Base-by-base conservation (phyloP, 148 eudicot species). In the Drosera capensis region DNA sequence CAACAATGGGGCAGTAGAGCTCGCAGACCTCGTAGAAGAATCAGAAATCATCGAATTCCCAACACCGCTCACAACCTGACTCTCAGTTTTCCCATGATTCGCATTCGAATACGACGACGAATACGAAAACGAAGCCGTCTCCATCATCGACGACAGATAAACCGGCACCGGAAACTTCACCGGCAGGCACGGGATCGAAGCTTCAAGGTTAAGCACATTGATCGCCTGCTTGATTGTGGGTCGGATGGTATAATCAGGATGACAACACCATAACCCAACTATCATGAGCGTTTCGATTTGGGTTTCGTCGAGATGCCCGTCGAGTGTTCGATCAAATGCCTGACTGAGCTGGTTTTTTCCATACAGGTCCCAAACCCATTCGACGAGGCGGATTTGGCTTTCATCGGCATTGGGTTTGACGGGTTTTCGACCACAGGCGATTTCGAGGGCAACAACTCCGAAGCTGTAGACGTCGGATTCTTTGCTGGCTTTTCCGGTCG, bases 341-440 rank as follows among this genome's bases (percentile, higher is more conserved):
- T 43, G 26, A 11, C 1, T 13, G 28, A 43, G 23, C 26, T 20
- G 47, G 15, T 28, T 28, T 22, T 43, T 20, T 13, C 47, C 47
- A 22, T 43, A 43, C n/a, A 43, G 47, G 25, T 43, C 47, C 47
- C 47, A 43, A 23, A 43, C 47, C 47, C 47, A 43, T 28, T 43
- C 47, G n/a, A 43, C 47, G 21, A 43, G n/a, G 12, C 25, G 2
- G 3, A 43, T 28, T 22, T 43, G 9, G 14, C 28, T 22, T 20
- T 25, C 6, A 8, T 43, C 15, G 1, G 21, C 26, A 1, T 43
- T 22, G 7, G 14, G n/a, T 24, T 21, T 3, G 25, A 19, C 25
- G 1, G 25, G n/a, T 13, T 20, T 19, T n/a, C 24, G 21, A 21
- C 47, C 47, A 15, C 47, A 43, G 2, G 28, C 47, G 25, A 43